Conservation (phyloP, 352 stramenopile species). For the Globisporangium megalacanthum region DNA sequence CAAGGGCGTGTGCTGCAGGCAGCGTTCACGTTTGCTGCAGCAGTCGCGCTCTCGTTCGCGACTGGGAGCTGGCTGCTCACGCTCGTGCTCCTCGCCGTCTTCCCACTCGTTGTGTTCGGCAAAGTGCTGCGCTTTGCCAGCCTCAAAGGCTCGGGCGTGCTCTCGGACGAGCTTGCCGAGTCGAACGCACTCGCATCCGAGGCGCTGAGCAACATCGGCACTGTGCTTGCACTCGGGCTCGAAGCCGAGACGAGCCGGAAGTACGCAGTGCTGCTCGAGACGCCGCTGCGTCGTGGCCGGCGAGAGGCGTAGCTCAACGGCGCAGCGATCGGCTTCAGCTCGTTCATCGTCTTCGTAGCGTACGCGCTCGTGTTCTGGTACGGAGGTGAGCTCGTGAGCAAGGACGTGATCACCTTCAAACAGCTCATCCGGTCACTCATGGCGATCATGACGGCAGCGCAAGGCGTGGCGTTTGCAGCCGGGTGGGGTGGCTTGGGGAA, state of each 20-base stretch:
- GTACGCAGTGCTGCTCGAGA: slow-evolving; percentile 22
- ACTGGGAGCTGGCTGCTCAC: slow-evolving; percentile 14
- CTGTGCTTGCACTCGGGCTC: slow-evolving; percentile 30
- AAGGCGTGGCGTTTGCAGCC: slow-evolving; percentile 23
- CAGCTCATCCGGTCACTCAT: slow-evolving; percentile 37
- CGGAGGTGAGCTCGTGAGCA: slow-evolving; percentile 32
- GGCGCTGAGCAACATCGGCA: slow-evolving; percentile 35
- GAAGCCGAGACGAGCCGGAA: slow-evolving; percentile 21
- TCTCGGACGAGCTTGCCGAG: slow-evolving; percentile 21
- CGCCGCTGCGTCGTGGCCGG: slow-evolving; percentile 12
- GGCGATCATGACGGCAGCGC: slow-evolving; percentile 39
- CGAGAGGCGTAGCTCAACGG: slow-evolving; percentile 29
- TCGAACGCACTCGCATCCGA: slow-evolving; percentile 34
- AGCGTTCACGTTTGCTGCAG: slow-evolving; percentile 23
- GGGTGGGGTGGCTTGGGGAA: too few relatives aligned
- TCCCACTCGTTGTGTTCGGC: slow-evolving; percentile 15
- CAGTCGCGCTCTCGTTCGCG: slow-evolving; percentile 10
- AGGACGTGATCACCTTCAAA: slow-evolving; percentile 30
- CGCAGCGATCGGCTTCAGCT: slow-evolving; percentile 56
- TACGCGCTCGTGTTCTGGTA: slow-evolving; percentile 61
- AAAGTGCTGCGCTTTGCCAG: slow-evolving; percentile 20
- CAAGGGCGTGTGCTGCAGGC: slow-evolving; percentile 39
- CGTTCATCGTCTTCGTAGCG: slow-evolving; percentile 27
- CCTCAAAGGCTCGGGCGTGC: slow-evolving; percentile 10
- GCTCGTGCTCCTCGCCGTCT: slow-evolving; percentile 10